A percentile compares a stretch with the other conserved stretches of the same genome.
phyloP scores from a whole-genome alignment of 2,329 filamentous ascomycete genomes.

The Neurospora sp. region DNA sequence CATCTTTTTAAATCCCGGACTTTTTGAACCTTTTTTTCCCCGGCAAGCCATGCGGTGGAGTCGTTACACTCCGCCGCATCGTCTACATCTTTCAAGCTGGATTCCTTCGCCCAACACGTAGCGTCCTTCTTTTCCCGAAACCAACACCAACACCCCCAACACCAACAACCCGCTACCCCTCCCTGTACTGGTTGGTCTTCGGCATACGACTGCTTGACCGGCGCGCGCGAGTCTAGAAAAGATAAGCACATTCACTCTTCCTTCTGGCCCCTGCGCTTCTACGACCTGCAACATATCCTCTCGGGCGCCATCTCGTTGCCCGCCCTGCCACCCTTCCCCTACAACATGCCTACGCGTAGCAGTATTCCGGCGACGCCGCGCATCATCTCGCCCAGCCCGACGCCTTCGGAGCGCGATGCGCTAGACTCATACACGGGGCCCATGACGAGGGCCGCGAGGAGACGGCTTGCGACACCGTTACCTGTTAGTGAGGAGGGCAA shows the following conservation, averaged over 20 bases:
- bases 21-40: slow-evolving; percentile 4
- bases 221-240: slow-evolving; percentile 34
- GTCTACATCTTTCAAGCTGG: slow-evolving; percentile 40
- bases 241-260: slow-evolving; percentile 39
- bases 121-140: slow-evolving; percentile 24
- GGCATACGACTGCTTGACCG: slow-evolving; percentile 12
- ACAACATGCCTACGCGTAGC: slow-evolving; percentile 40
- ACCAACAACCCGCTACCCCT: slow-evolving; percentile 6
- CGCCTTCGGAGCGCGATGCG: slow-evolving; percentile 49
- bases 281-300: slow-evolving; percentile 38
- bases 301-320: slow-evolving; percentile 46
- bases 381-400: slow-evolving; percentile 82
- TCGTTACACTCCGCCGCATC: slow-evolving; percentile 42
- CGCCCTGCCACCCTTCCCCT: slow-evolving; percentile 49
- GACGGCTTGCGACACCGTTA: slow-evolving; percentile 44
- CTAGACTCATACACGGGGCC: slow-evolving; percentile 53
- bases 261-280: slow-evolving; percentile 38
- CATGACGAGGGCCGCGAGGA: slow-evolving; percentile 60
- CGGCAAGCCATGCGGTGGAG: slow-evolving; percentile 43
- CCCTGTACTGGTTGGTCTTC: slow-evolving; percentile 6
- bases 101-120: slow-evolving; percentile 36
- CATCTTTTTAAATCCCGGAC: background rate
- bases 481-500: slow-evolving; percentile 52
- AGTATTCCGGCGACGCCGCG: slow-evolving; percentile 68
- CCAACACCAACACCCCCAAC: slow-evolving; percentile 19